Percentiles rank a stretch among this genome's conserved stretches.
phyloP scores from a whole-genome alignment of 148 eudicot genomes.

The Beta vulgaris region DNA sequence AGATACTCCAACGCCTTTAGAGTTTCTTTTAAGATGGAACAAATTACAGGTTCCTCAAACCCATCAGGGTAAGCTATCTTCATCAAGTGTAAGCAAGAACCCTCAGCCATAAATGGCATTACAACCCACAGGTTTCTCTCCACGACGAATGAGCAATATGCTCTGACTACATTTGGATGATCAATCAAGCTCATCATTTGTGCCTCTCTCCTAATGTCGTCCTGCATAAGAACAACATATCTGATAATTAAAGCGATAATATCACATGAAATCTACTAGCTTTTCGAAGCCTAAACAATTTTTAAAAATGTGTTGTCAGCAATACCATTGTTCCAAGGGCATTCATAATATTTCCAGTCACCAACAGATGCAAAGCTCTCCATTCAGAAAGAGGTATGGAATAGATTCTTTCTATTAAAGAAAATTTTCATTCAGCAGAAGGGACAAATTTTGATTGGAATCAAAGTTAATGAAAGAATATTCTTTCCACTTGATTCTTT shows the following conservation, averaged over 20 bases:
- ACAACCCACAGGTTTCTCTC: conserved; percentile 90
- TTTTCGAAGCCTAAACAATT: background rate
- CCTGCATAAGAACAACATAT: conserved; percentile 39
- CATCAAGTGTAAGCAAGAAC: conserved; percentile 95
- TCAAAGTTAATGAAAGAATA: no score
- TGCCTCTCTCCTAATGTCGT: conserved; percentile 96
- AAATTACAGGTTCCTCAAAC: conserved; percentile 87
- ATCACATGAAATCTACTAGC: background rate
- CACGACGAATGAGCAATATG: conserved; percentile 91
- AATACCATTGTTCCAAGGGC: background rate
- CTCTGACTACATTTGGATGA: conserved; percentile 85
- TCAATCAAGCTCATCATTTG: conserved; percentile 93
- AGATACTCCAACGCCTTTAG: conserved; percentile 91
- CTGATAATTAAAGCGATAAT: background rate
- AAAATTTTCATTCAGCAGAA: background rate
- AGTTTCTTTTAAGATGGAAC: conserved; percentile 86
- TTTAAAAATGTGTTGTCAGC: background rate
- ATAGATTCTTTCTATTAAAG: background rate
- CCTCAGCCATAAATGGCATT: conserved; percentile 98
- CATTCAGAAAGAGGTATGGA: background rate
- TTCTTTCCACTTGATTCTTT: no score
- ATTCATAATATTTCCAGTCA: background rate
- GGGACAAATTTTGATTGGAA: no score
- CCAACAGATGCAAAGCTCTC: background rate
- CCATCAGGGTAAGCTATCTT: conserved; percentile 92